Evolutionary conservation across 1,284 basidiomycete genomes (phyloP).

Genomic region (Cryptococcus sp.): DNA sequence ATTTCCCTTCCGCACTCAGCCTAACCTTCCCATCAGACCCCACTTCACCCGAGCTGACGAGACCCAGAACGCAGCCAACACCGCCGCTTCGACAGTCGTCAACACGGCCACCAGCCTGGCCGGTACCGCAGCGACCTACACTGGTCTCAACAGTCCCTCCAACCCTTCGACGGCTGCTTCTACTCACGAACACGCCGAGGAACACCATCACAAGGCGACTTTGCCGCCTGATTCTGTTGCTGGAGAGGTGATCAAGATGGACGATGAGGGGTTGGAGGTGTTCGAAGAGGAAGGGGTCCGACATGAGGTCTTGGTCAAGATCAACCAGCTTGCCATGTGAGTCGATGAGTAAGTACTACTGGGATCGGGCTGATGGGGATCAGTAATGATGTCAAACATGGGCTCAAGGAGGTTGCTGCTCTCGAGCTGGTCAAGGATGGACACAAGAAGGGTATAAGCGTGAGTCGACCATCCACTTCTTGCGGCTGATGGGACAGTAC

Average conservation of each 20-base stretch:
- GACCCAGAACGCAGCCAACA: constrained; percentile 7
- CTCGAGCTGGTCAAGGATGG: constrained; percentile 28
- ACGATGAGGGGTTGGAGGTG: constrained; percentile 25
- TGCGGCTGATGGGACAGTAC: constrained; percentile 15
- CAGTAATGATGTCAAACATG: constrained; percentile 32
- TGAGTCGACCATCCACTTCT: constrained; percentile 13
- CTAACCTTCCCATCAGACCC: too few species aligned
- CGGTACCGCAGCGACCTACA: constrained; percentile 1
- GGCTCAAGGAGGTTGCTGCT: constrained; percentile 29
- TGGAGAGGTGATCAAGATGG: constrained; percentile 20
- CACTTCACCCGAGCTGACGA: too few species aligned
- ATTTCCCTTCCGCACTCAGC: too few species aligned
- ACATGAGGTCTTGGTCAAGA: constrained; percentile 36
- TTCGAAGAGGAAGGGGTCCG: constrained; percentile 30
- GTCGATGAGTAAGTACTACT: constrained; percentile 4
- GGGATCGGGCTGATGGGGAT: not conserved
- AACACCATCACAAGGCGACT: constrained; percentile 10
- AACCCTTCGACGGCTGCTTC: too few species aligned
- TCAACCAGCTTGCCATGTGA: constrained; percentile 37
- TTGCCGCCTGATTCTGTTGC: constrained; percentile 25
- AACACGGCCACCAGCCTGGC: constrained; percentile 13
- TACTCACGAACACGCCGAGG: constrained; percentile 15
- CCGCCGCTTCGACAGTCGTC: constrained; percentile 10
- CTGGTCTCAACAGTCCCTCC: constrained; percentile 4
- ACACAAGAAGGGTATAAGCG: constrained; percentile 32